Conservation (phyloP, 805 yeast species). For the Metschnikowia corniflorae region DNA sequence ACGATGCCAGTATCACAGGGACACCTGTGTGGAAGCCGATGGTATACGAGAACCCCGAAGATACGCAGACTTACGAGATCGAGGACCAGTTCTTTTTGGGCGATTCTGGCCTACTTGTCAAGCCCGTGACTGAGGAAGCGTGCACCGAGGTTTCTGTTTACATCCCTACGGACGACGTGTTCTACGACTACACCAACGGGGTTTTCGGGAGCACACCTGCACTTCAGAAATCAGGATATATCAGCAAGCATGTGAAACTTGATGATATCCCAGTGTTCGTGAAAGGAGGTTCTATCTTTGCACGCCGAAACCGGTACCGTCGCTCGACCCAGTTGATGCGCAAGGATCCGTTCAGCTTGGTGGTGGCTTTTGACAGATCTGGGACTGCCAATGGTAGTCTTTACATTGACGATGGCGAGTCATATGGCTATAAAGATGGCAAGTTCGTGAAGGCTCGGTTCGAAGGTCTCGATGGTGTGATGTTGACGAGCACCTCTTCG, state of each 20-base stretch:
- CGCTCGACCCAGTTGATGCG: slow-evolving; percentile 74
- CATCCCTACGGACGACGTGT: slow-evolving; percentile 53
- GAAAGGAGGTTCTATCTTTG: slow-evolving; percentile 74
- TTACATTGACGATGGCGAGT: slow-evolving; percentile 83
- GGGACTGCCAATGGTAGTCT: slow-evolving; percentile 56
- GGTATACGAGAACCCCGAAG: slow-evolving; percentile 52
- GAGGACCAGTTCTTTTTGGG: slow-evolving; percentile 88
- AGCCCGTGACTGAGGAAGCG: slow-evolving; percentile 69
- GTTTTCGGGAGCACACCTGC: background rate
- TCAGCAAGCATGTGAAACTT: slow-evolving; percentile 44
- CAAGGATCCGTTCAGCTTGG: slow-evolving; percentile 76
- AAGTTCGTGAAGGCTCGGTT: slow-evolving; percentile 47
- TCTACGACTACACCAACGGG: slow-evolving; percentile 52
- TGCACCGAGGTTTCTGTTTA: slow-evolving; percentile 39
- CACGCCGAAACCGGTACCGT: slow-evolving; percentile 69
- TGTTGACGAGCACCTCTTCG: slow-evolving; percentile 5
- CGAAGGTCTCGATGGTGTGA: slow-evolving; percentile 7
- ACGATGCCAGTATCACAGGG: slow-evolving; percentile 57
- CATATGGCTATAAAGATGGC: slow-evolving; percentile 53
- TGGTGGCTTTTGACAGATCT: slow-evolving; percentile 50
- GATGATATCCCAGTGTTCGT: slow-evolving; percentile 66
- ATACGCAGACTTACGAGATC: slow-evolving; percentile 47
- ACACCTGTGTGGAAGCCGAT: slow-evolving; percentile 70
- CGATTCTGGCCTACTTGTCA: slow-evolving; percentile 63
- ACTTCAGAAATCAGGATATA: slow-evolving; percentile 25